Evolutionary conservation across 768 basidiomycete genomes (phyloP), one percentile per base, ranked within the genome.

Genomic region (Fomitopsis pulvina): DNA sequence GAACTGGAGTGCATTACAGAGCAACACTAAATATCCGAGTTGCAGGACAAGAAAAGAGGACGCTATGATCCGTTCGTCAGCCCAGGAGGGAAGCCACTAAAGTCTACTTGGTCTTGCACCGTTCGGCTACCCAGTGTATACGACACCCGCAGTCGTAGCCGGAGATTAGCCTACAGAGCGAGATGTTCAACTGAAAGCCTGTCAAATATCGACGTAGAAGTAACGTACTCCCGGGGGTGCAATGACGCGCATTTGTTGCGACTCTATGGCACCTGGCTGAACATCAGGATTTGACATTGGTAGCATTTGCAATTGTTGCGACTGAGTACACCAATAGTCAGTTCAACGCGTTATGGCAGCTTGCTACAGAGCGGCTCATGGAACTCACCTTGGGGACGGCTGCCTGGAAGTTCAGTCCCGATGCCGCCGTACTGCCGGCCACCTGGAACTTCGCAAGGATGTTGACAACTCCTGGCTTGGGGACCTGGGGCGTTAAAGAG

Each of bases 221-320:
- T 32, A 21, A 78, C 90, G 67, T 61, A 94, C 93, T 29, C 93
- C 93, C 7, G 77, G 75, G 2, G 92, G 92, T 10, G 92, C 91
- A 25, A 89, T 74, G 32, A 99, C 82, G 9, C 92, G 80, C 88
- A 99, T 87, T 63, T 95, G 92, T 63, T 98, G 96, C 9, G 93
- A 95, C 66, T 98, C 95, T 14, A 80, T 78, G 8, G 81, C 70
- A 1, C 92, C 91, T 0, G 90, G 84, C 28, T 68, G 70, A 38
- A 99, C 76, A 46, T 80, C 85, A 10, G 85, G 74, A 65, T 85
- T 92, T 4, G 92, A 92, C 87, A 98, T 97, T 5, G 95, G 92
- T 50, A 92, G 75, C 95, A 99, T 99, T 66, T 97, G 94, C 49
- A 99, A 67, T 64, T 96, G 93, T 68, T 96, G 94, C 0, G 93